Evolutionary conservation across 352 stramenopile species (phyloP), one percentile per base, ranked within the genome.

Genomic region (Globisporangium ultimum): DNA sequence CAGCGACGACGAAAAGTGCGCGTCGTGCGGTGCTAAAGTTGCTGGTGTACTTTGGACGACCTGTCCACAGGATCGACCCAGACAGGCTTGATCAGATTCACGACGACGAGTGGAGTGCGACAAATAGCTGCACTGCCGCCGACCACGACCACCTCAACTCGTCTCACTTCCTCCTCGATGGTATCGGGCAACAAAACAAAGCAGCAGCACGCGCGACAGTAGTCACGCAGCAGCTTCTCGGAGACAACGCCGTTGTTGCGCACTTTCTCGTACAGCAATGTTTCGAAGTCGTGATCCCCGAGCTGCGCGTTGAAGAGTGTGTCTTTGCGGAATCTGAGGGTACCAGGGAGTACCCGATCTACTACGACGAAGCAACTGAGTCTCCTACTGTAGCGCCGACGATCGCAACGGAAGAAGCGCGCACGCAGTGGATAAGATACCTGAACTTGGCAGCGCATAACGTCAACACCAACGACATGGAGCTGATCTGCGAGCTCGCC

Each of bases 181-280:
- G 50, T 22, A 40, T 42, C 1, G 61, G 53, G 2, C 64, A 64
- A 24, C 64, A 64, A 34, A 59, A 41, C 14, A 13, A 40, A 62
- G 10, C 36, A 34, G 10, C 13, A 56, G 24, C 11, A 24, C 28
- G 4, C 17, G 34, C 20, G 20, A 52, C 36, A 36, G 47, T 11
- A 36, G 28, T 10, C 28, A 18, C 32, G n/a, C 20, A 14, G 14
- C 18, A 50, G 7, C 49, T 18, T 6, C 15, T 21, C 11, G 45
- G 34, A 46, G 22, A 63, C 7, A 24, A 34, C n/a, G 54, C 65
- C 13, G 67, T 75, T 28, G 61, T 64, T 36, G 69, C 69, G 20
- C 73, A 84, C 49, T 68, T 77, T 46, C 63, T 88, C 22, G 74
- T 84, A 20, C 78, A 88, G 55, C 74, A 84, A 50, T 88, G 78